Percentiles rank a stretch among this genome's conserved stretches.
Conservation (phyloP, 306 rosid species). For the Malus sylvestris region DNA sequence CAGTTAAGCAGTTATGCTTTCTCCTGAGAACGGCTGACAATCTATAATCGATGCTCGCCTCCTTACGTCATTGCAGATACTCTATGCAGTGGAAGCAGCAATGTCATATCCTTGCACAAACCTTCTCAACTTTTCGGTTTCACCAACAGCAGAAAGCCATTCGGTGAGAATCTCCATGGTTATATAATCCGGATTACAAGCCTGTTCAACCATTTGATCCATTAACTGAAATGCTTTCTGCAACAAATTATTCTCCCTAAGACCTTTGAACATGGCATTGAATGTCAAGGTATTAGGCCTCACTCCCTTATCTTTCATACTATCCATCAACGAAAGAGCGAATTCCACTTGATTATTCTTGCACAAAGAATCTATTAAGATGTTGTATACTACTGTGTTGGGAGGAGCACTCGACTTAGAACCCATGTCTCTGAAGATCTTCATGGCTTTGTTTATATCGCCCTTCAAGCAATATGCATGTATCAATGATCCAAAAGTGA, state of each 20-base stretch:
- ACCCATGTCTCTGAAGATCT: slow-evolving; percentile 47
- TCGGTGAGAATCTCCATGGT: slow-evolving; percentile 73
- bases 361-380: slow-evolving; percentile 59
- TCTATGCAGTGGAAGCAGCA: slow-evolving; percentile 21
- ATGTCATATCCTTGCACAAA: slow-evolving; percentile 41
- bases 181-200: slow-evolving; percentile 57
- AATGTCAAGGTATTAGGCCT: slow-evolving; percentile 50
- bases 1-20: neutral
- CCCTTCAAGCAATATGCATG: slow-evolving; percentile 56
- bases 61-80: neutral
- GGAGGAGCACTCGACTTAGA: slow-evolving; percentile 48
- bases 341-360: slow-evolving; percentile 34
- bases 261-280: slow-evolving; percentile 57
- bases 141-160: slow-evolving; percentile 58
- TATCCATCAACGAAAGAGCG: slow-evolving; percentile 53
- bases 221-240: slow-evolving; percentile 49
- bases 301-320: slow-evolving; percentile 51
- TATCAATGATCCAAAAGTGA: slow-evolving; percentile 66
- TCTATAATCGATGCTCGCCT: neutral
- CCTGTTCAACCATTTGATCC: slow-evolving; percentile 60
- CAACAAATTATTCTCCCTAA: slow-evolving; percentile 37
- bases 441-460: slow-evolving; percentile 49
- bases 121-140: slow-evolving; percentile 35
- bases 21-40: neutral
- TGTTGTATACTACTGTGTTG: slow-evolving; percentile 55